These are phyloP conservation scores for Colletotrichum sp. DNA, from an alignment of 2,329 filamentous ascomycete species.

Conservation along the genomic window DNA sequence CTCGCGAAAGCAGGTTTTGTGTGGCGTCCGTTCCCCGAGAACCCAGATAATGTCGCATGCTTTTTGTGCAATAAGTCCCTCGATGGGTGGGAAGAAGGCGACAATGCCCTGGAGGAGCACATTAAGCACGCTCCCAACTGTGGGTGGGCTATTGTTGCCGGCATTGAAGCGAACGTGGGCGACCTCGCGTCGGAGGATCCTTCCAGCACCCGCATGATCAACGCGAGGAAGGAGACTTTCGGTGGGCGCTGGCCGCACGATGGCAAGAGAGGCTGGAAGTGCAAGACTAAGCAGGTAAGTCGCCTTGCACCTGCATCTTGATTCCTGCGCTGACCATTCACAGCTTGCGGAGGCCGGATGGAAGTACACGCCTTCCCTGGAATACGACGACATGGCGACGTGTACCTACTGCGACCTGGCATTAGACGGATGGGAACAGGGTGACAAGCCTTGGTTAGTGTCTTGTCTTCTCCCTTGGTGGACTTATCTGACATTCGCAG, in stretches of 20 bases:
- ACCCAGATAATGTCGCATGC: conserved; percentile 87
- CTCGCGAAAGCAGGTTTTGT: conserved; percentile 92
- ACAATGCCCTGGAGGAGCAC: conserved; percentile 86
- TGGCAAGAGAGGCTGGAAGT: conserved; percentile 84
- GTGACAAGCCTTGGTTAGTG: conserved; percentile 83
- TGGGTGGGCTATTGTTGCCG: conserved; percentile 81
- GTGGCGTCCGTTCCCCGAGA: conserved; percentile 76
- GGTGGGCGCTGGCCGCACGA: conserved; percentile 89
- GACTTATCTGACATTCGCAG: conserved; percentile 48
- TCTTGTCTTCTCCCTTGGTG: conserved; percentile 4
- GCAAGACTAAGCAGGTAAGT: conserved; percentile 83
- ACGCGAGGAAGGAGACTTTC: conserved; percentile 85
- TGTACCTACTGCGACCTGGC: conserved; percentile 91
- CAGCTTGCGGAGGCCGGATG: conserved; percentile 91
- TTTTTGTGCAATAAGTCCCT: conserved; percentile 85
- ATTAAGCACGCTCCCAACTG: conserved; percentile 82
- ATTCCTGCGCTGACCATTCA: conserved; percentile 1
- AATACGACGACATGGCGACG: conserved; percentile 87
- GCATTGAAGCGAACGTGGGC: conserved; percentile 65
- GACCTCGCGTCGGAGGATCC: conserved; percentile 77
- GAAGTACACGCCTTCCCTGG: conserved; percentile 86
- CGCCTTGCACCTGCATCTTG: background rate
- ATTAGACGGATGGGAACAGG: conserved; percentile 92
- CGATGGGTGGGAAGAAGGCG: conserved; percentile 89
- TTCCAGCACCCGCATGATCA: conserved; percentile 70